Evolutionary conservation across 768 basidiomycete species (phyloP).

Genomic region (Brasilioporus rufonigricans): DNA sequence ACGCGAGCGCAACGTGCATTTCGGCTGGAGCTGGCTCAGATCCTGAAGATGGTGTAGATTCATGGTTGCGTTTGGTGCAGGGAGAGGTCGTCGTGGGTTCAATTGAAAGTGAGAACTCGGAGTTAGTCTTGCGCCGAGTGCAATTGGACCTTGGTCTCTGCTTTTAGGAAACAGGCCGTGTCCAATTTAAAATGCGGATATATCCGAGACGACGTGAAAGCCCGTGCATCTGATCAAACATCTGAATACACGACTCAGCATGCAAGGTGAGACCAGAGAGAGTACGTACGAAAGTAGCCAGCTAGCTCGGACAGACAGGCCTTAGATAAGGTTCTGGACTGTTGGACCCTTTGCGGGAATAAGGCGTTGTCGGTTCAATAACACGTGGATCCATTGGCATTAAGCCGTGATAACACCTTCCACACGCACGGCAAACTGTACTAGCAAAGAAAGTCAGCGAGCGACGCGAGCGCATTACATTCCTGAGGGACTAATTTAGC

Average conservation of each 20-base stretch:
- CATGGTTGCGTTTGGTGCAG: conserved; percentile 9
- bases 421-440: not conserved
- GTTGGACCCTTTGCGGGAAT: conserved; percentile 6
- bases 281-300: conserved; percentile 14
- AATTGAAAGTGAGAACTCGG: too few relatives aligned
- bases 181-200: not conserved
- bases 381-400: not conserved
- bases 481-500: not conserved
- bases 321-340: conserved; percentile 8
- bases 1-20: conserved; percentile 36
- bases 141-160: too few relatives aligned
- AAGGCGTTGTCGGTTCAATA: not conserved
- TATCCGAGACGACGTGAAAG: conserved; percentile 1
- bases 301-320: not conserved
- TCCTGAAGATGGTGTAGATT: conserved; percentile 7
- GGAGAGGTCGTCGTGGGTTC: not conserved
- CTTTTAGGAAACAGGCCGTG: not conserved
- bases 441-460: not conserved
- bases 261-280: not conserved
- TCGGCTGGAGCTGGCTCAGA: conserved; percentile 24
- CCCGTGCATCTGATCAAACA: not conserved
- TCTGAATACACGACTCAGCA: not conserved
- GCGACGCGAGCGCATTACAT: not conserved
- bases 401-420: not conserved
- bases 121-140: too few relatives aligned